Base-by-base conservation (phyloP, 106 monocot species). In the Platanthera zijinensis region DNA sequence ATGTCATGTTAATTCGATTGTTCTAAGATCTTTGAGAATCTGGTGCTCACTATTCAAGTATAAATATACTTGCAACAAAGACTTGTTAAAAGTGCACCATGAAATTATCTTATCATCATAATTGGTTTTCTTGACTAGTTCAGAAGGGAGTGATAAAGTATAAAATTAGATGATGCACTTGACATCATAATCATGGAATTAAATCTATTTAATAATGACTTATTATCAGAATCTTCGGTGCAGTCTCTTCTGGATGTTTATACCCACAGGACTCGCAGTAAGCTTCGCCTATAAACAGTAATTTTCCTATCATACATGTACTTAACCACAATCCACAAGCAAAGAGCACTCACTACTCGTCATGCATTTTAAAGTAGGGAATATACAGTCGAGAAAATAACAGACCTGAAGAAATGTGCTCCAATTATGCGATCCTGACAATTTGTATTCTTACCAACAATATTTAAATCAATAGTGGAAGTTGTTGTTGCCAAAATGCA, bases 371-470 rank as follows among this genome's bases (percentile, higher is more conserved):
- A 18, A 59, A n/a, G n/a, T 17, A 59, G 18, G 59, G 59, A 59
- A n/a, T 59, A 59, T 59, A 39, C 39, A 39, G 39, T 39, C 3
- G 1, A 39, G 39, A n/a, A 18, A 28, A 47, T 48, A 48, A 70
- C 13, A 47, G n/a, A 97, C 96, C 96, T 97, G 87, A 97, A 97
- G 76, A 97, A 97, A 80, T 94, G 91, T 66, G 94, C 91, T 52
- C 97, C 97, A 12, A 94, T 67, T 59, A 97, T 97, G 17, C 97
- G 89, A 71, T 93, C 94, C 80, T 88, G 97, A 70, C 91, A 94
- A 70, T 64, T 75, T 19, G 94, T 97, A 71, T 88, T 94, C 77
- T 85, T 79, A 50, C 97, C 97, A 81, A 97, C 80, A 75, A 92
- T 69, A 82, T 87, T 80, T 25, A 97, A 87, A 82, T 97, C 89